Conservation (phyloP, 306 rosid species). For the Calophaca sinica region DNA sequence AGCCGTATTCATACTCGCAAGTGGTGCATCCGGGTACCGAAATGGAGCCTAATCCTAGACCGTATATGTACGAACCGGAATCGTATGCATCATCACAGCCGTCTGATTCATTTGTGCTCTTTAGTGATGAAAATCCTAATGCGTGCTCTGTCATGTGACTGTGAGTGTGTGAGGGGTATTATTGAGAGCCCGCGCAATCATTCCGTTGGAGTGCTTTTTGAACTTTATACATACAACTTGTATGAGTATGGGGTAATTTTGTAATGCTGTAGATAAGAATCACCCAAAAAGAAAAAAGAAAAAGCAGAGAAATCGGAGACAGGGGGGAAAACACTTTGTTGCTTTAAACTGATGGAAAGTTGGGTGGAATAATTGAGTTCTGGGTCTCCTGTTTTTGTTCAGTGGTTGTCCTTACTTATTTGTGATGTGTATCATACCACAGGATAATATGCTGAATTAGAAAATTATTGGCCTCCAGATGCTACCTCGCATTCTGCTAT, state of each 20-base stretch:
- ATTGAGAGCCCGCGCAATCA: background rate
- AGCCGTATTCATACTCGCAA: slow-evolving; percentile 52
- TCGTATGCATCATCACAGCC: slow-evolving; percentile 48
- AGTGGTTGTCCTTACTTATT: slow-evolving; percentile 6
- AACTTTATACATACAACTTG: slow-evolving; percentile 44
- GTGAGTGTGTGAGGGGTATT: background rate
- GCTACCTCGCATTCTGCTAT: too few relatives aligned
- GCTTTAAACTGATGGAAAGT: slow-evolving; percentile 34
- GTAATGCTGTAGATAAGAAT: slow-evolving; percentile 51
- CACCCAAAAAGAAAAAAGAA: background rate
- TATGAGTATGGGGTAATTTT: slow-evolving; percentile 53
- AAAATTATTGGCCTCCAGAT: too few relatives aligned
- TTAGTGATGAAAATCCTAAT: slow-evolving; percentile 90
- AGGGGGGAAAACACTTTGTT: background rate
- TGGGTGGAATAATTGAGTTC: slow-evolving; percentile 28
- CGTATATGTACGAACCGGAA: slow-evolving; percentile 43
- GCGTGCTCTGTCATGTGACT: slow-evolving; percentile 68
- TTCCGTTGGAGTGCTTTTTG: slow-evolving; percentile 22
- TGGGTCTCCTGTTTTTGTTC: slow-evolving; percentile 2
- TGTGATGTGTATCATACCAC: slow-evolving; percentile 1
- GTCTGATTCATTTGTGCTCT: slow-evolving; percentile 66
- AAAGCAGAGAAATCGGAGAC: slow-evolving; percentile 7
- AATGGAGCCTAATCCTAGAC: slow-evolving; percentile 40
- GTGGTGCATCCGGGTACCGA: slow-evolving; percentile 47
- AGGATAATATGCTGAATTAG: too few relatives aligned